Conservation (phyloP, 2,329 filamentous ascomycete species). For the Cercospora beticola region DNA sequence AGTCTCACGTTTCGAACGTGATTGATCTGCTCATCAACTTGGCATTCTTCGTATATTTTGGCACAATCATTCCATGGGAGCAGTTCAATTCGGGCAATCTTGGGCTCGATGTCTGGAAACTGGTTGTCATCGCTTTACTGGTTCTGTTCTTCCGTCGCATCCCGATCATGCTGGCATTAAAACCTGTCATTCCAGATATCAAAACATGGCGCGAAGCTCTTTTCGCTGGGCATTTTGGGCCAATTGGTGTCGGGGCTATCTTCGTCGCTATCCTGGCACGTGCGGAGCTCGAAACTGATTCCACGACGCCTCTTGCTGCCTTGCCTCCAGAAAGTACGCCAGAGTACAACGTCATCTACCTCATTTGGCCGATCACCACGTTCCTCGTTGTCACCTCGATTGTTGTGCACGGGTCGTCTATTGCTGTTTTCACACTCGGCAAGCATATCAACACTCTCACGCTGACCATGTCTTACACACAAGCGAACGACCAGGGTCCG, state of each 20-base stretch:
- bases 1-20: slow-evolving; percentile 98
- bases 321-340: slow-evolving; percentile 58
- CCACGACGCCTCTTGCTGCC: slow-evolving; percentile 65
- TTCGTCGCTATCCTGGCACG: slow-evolving; percentile 91
- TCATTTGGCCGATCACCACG: slow-evolving; percentile 94
- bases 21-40: slow-evolving; percentile 96
- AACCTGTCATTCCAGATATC: slow-evolving; percentile 91
- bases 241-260: slow-evolving; percentile 94
- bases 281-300: slow-evolving; percentile 78
- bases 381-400: slow-evolving; percentile 96
- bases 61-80: slow-evolving; percentile 94
- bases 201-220: slow-evolving; percentile 97
- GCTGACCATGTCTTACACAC: slow-evolving; percentile 93
- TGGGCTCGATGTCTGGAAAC: slow-evolving; percentile 79
- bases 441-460: slow-evolving; percentile 97
- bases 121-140: slow-evolving; percentile 90
- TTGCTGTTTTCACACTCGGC: slow-evolving; percentile 94
- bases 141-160: slow-evolving; percentile 96
- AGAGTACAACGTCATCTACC: slow-evolving; percentile 69
- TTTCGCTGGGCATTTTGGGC: slow-evolving; percentile 96
- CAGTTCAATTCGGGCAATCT: slow-evolving; percentile 74
- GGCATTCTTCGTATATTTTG: slow-evolving; percentile 97
- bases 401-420: slow-evolving; percentile 92
- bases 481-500: slow-evolving; percentile 81
- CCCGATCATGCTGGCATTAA: slow-evolving; percentile 86